Evolutionary conservation across 2,329 filamentous ascomycete genomes (phyloP).

Genomic region (Rhytidhysteron rufulum): DNA sequence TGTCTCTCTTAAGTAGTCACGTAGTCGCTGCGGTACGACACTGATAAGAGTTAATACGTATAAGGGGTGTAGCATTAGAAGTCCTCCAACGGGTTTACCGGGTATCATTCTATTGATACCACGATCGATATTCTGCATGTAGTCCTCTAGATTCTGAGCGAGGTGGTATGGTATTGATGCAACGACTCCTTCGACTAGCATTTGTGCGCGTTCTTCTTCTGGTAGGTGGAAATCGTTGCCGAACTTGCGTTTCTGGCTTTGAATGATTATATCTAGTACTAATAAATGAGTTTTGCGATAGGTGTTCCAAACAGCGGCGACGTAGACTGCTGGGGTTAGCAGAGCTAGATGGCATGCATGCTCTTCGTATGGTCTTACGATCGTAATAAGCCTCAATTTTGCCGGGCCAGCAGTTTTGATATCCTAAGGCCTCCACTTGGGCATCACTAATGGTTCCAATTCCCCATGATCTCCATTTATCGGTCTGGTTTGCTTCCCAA

Average conservation of each 20-base stretch:
- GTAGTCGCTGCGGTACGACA: background rate
- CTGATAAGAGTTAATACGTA: background rate
- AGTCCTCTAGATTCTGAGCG: background rate
- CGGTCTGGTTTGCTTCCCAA: background rate
- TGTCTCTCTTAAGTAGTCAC: background rate
- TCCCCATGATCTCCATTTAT: background rate
- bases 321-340: constrained; percentile 1
- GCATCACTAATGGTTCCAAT: background rate
- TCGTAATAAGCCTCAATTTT: background rate
- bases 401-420: background rate
- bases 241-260: background rate
- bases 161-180: constrained; percentile 2
- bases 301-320: constrained; percentile 1
- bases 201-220: background rate
- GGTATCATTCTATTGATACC: background rate
- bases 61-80: background rate
- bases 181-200: background rate
- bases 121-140: background rate
- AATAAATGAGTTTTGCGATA: constrained; percentile 2
- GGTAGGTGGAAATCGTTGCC: background rate
- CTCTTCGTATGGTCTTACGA: background rate
- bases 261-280: constrained; percentile 1
- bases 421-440: background rate
- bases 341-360: background rate
- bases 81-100: background rate